Evolutionary conservation across 345 rosid genomes (phyloP), one percentile per base, ranked within the genome.

Genomic region (Aurinia saxatilis): DNA sequence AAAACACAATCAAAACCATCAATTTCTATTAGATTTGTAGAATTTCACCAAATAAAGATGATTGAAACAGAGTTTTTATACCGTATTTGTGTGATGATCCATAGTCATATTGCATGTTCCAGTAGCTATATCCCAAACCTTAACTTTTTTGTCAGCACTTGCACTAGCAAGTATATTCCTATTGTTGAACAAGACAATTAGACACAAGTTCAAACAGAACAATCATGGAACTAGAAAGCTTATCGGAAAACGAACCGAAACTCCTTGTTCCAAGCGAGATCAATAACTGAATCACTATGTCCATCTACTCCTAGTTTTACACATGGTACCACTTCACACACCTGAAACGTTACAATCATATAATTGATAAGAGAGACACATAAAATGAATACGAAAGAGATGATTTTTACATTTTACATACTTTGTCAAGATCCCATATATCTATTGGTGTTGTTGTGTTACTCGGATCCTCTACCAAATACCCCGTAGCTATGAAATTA

Each of bases 261-360:
- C 52, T 81, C 88, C 73, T 81, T 89, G 75, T 86, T 88, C 96
- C 91, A 86, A 55, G 93, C 93, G 56, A 89, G 93, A 75, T 84
- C 85, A 65, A 89, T 87, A 17, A 89, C 87, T 16, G 87, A 67
- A 69, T 67, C 84, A 4, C 78, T 88, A 65, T 88, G 93, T 63
- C 93, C 82, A 38, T 87, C 93, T 54, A 85, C 87, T 39, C 93
- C 93, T 63, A 86, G 73, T 36, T 84, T 72, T 17, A 73, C 41
- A 39, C 75, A 78, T 62, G 96, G 88, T 44, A 83, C 80, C 57
- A 88, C 83, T 60, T 82, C 86, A 44, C 79, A 85, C 35, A 76
- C 68, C 95, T 82, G 76, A 68, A 27, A 5, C 2, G n/a, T 39
- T 58, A 31, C 25, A 21, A 65, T 2, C 27, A 2, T 19, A 34